Conservation (phyloP, 371 early-diverging fungal species). For the Smittium culicis region DNA sequence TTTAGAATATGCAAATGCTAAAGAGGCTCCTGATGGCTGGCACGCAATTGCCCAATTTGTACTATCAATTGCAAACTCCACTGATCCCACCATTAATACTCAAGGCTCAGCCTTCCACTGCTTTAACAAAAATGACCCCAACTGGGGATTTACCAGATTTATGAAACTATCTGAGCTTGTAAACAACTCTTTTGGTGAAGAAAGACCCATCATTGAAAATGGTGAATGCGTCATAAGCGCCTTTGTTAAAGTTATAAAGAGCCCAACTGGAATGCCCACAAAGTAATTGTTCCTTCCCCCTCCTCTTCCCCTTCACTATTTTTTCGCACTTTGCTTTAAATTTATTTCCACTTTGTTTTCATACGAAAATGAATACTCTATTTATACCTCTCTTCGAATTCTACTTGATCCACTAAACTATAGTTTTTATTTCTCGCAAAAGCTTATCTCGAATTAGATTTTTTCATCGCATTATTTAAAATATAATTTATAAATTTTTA, state of each 20-base stretch:
- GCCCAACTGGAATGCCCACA: constrained; percentile 59
- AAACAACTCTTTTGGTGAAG: constrained; percentile 32
- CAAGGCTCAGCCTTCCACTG: constrained; percentile 69
- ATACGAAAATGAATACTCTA: background rate
- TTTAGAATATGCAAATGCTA: constrained; percentile 65
- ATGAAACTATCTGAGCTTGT: constrained; percentile 42
- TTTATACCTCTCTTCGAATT: too few species aligned
- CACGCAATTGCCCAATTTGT: constrained; percentile 80
- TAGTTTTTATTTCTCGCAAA: background rate
- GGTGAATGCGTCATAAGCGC: constrained; percentile 60
- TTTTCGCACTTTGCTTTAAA: too few species aligned
- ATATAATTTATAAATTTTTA: background rate
- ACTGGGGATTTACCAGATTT: constrained; percentile 92
- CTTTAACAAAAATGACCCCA: constrained; percentile 74
- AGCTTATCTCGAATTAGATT: too few species aligned
- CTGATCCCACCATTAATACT: constrained; percentile 49
- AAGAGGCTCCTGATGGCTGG: constrained; percentile 46
- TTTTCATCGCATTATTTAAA: constrained; percentile 1
- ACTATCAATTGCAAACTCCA: constrained; percentile 63
- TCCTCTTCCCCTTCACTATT: background rate
- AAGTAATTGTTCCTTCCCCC: constrained; percentile 1
- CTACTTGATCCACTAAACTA: too few species aligned
- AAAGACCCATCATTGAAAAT: constrained; percentile 53
- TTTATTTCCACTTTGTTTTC: too few species aligned
- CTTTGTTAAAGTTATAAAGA: constrained; percentile 67